Conservation (phyloP, 2,329 filamentous ascomycete species). For the Cryphonectria nitschkei region DNA sequence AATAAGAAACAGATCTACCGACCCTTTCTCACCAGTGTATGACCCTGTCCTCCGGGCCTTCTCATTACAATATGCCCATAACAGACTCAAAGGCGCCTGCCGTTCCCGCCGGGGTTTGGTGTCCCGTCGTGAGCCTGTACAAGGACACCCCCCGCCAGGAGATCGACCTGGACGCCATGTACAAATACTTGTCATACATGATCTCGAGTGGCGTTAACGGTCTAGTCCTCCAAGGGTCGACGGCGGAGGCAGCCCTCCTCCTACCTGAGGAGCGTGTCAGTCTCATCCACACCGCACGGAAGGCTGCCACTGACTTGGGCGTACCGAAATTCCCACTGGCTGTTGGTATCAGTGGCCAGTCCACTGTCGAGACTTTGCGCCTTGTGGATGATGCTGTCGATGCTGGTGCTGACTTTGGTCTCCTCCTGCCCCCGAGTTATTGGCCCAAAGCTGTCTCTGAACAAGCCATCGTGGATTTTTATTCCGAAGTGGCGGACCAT, state of each 20-base stretch:
- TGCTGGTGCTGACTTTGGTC: slow-evolving; percentile 44
- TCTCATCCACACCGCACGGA: slow-evolving; percentile 39
- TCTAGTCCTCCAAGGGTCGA: slow-evolving; percentile 52
- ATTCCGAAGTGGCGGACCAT: slow-evolving; percentile 42
- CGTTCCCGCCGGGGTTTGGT: slow-evolving; percentile 49
- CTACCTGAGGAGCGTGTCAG: slow-evolving; percentile 44
- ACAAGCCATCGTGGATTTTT: slow-evolving; percentile 42
- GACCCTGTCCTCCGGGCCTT: neutral
- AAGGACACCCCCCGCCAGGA: slow-evolving; percentile 44
- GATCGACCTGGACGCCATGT: slow-evolving; percentile 49
- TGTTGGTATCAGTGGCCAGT: slow-evolving; percentile 47
- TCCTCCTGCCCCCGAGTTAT: slow-evolving; percentile 46
- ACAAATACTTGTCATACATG: slow-evolving; percentile 46
- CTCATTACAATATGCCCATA: neutral
- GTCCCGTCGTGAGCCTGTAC: slow-evolving; percentile 52
- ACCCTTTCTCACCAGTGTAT: neutral
- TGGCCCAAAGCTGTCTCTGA: slow-evolving; percentile 43
- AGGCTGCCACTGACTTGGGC: neutral
- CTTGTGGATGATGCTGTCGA: slow-evolving; percentile 42
- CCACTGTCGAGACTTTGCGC: slow-evolving; percentile 41
- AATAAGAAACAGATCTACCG: neutral
- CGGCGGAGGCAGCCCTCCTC: slow-evolving; percentile 50
- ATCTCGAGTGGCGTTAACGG: slow-evolving; percentile 49
- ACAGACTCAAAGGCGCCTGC: slow-evolving; percentile 42
- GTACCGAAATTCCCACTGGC: slow-evolving; percentile 45